phyloP scores from a whole-genome alignment of 306 rosid genomes.

The Rubus idaeus region DNA sequence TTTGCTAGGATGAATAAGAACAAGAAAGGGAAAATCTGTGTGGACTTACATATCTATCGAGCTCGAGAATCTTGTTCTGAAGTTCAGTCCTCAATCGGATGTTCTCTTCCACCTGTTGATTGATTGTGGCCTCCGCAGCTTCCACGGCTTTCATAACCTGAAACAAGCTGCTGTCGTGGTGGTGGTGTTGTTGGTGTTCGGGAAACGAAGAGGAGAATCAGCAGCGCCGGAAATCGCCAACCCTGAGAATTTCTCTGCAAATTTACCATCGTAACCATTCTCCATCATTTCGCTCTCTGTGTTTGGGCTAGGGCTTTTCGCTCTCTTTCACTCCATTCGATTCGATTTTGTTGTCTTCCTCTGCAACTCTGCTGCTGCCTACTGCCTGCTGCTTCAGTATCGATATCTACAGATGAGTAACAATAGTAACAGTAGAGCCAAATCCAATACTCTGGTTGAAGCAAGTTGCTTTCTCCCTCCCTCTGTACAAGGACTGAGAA shows the following conservation, averaged over 20 bases:
- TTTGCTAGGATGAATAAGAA: neutral
- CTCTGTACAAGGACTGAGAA: neutral
- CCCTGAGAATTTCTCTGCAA: slow-evolving; percentile 72
- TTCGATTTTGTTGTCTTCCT: slow-evolving; percentile 8
- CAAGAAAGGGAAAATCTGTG: neutral
- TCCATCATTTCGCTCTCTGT: slow-evolving; percentile 57
- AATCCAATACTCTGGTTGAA: neutral
- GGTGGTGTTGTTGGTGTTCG: slow-evolving; percentile 37
- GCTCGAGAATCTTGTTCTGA: slow-evolving; percentile 50
- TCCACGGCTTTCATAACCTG: slow-evolving; percentile 97
- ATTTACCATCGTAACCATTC: slow-evolving; percentile 73
- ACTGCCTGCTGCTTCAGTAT: neutral
- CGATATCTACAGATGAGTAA: neutral
- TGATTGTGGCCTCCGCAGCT: slow-evolving; percentile 86
- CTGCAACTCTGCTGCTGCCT: neutral
- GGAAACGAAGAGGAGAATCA: slow-evolving; percentile 21
- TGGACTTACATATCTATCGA: slow-evolving; percentile 67
- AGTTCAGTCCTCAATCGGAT: slow-evolving; percentile 66
- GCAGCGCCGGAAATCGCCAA: slow-evolving; percentile 44
- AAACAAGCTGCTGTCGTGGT: slow-evolving; percentile 58
- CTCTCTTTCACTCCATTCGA: neutral
- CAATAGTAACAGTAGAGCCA: neutral
- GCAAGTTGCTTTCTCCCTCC: neutral
- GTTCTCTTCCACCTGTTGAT: slow-evolving; percentile 85
- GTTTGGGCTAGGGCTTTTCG: neutral